Evolutionary conservation across 768 basidiomycete species (phyloP), one percentile per base, ranked within the genome.

Genomic region (Rhodotorula diobovata): DNA sequence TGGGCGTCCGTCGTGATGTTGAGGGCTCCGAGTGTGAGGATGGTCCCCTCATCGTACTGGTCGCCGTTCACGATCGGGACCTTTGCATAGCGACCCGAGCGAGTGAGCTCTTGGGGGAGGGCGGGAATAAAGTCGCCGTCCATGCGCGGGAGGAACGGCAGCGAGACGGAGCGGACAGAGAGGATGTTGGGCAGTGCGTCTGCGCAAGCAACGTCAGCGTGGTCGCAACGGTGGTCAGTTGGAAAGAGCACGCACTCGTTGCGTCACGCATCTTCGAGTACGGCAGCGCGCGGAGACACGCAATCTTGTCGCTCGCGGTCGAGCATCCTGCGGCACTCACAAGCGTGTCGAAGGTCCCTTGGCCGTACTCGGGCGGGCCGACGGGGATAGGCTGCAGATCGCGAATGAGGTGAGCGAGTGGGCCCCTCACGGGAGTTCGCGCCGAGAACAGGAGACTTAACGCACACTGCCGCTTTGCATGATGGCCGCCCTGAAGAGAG

Each of bases 331-430:
- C 41, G 2, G 34, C 66, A 9, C 61, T 41, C 35, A 73, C 45
- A 30, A 77, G 53, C 43, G 41, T 21, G 34, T 61, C 41, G 58
- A 65, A 67, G 30, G n/a, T 21, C 51, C 37, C 25, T n/a, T 30
- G 25, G 48, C 25, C 23, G 61, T 37, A 0, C 25, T 28, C 21
- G 21, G 57, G 34, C n/a, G 20, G 9, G 23, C 18, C 51, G 32
- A 23, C 14, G 61, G 67, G 30, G 45, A 53, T 1, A 60, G 46
- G 14, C 23, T 53, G 43, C 75, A 11, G 62, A 58, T 87, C 86
- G 45, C 82, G 45, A 45, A 45, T 10, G 20, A 45, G 45, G 39
- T 7, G 39, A 39, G 14, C 39, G 39, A 39, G 39, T 37, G 37
- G 23, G 37, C 11, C 12, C 21, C 1, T 37, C 14, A 41, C 37